Evolutionary conservation across 305 asterid genomes (phyloP).

Genomic region (Rubia peregrina): DNA sequence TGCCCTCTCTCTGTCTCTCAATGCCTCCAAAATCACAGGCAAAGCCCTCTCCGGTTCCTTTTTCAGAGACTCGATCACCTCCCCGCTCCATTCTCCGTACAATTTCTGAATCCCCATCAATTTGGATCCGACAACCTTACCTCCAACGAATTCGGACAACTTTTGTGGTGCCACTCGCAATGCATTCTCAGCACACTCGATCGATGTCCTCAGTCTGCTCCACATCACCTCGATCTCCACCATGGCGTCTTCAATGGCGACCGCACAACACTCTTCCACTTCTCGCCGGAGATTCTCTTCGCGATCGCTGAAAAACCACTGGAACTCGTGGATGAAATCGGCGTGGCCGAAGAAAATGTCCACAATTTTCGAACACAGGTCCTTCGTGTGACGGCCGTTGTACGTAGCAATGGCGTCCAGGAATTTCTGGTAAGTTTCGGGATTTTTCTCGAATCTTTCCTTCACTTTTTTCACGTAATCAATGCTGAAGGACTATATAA

Average conservation of each 20-base stretch:
- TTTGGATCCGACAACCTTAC: neutral
- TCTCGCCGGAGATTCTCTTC: neutral
- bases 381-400: neutral
- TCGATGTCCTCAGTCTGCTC: slow-evolving; percentile 1
- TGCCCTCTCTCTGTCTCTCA: neutral
- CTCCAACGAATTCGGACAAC: neutral
- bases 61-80: neutral
- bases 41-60: neutral
- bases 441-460: neutral
- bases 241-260: neutral
- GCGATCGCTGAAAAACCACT: neutral
- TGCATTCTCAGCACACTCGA: neutral
- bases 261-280: too few relatives aligned
- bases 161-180: neutral
- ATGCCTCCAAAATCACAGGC: neutral
- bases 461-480: neutral
- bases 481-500: neutral
- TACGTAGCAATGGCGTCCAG: neutral
- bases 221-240: neutral
- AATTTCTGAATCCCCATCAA: neutral
- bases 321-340: neutral
- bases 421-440: neutral
- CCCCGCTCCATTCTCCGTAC: neutral
- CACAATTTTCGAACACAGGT: neutral
- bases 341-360: neutral